Evolutionary conservation across 495 filamentous ascomycete species (phyloP).

Genomic region (Gamarada debralockiae): DNA sequence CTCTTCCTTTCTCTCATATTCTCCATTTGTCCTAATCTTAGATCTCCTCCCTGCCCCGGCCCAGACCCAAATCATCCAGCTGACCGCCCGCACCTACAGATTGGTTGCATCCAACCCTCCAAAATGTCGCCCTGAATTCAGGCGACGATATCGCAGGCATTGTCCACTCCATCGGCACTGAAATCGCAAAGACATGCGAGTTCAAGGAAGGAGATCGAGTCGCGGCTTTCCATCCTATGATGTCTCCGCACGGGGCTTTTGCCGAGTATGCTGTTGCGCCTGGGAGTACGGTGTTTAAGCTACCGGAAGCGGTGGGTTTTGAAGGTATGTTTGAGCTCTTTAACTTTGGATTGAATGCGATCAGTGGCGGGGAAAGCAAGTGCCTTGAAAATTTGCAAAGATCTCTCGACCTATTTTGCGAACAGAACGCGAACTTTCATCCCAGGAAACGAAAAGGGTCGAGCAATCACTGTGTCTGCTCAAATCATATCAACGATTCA

Average conservation of each 20-base stretch:
- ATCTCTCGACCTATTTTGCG: too few species aligned
- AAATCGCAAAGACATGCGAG: slow-evolving; percentile 51
- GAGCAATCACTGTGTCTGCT: too few species aligned
- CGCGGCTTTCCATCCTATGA: slow-evolving; percentile 68
- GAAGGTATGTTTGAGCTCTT: slow-evolving; percentile 29
- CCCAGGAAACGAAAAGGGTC: too few species aligned
- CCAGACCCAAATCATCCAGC: background rate
- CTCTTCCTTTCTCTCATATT: background rate
- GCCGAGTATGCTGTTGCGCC: slow-evolving; percentile 67
- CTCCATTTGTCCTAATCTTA: too few species aligned
- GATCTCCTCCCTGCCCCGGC: too few species aligned
- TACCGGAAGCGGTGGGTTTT: slow-evolving; percentile 36
- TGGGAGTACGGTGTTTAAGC: slow-evolving; percentile 35
- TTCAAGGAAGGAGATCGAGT: slow-evolving; percentile 80
- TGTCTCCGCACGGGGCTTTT: slow-evolving; percentile 50
- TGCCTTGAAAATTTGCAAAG: too few species aligned
- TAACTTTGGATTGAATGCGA: slow-evolving; percentile 47
- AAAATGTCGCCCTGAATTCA: slow-evolving; percentile 62
- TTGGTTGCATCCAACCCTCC: slow-evolving; percentile 18
- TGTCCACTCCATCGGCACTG: slow-evolving; percentile 70
- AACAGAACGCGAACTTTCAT: too few species aligned
- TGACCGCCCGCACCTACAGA: slow-evolving; percentile 3
- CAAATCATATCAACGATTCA: too few species aligned
- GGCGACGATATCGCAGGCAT: slow-evolving; percentile 88
- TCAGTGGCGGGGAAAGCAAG: slow-evolving; percentile 54